Conservation (phyloP, 2,329 filamentous ascomycete genomes). For the Alternaria metachromatica region DNA sequence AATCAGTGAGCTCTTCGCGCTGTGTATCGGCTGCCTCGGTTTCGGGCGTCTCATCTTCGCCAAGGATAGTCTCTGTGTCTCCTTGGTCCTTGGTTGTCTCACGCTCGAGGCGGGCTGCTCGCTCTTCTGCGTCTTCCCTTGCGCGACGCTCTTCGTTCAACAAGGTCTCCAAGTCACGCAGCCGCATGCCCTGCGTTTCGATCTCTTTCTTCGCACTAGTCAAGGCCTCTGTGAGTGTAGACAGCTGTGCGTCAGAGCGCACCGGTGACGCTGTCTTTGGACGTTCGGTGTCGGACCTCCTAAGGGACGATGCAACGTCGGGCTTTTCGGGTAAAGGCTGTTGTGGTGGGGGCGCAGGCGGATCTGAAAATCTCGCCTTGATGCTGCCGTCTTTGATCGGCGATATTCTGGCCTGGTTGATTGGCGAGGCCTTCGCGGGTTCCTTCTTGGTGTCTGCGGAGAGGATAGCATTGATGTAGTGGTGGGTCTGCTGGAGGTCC, state of each 20-base stretch:
- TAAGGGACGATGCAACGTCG: slow-evolving; percentile 71
- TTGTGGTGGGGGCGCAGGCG: slow-evolving; percentile 89
- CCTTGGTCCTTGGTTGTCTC: slow-evolving; percentile 57
- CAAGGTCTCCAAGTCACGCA: slow-evolving; percentile 81
- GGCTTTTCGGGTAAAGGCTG: slow-evolving; percentile 94
- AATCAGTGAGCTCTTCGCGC: slow-evolving; percentile 18
- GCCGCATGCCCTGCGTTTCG: slow-evolving; percentile 77
- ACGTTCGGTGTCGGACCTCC: slow-evolving; percentile 77
- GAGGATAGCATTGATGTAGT: slow-evolving; percentile 79
- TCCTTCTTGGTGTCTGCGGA: slow-evolving; percentile 70
- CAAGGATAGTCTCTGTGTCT: slow-evolving; percentile 35
- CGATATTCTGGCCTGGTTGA: slow-evolving; percentile 52
- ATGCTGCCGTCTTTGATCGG: slow-evolving; percentile 66
- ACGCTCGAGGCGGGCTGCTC: slow-evolving; percentile 73
- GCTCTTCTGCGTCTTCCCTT: slow-evolving; percentile 82
- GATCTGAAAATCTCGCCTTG: slow-evolving; percentile 88
- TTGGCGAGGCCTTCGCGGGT: slow-evolving; percentile 53
- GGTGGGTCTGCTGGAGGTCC: slow-evolving; percentile 81
- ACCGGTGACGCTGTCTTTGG: slow-evolving; percentile 68
- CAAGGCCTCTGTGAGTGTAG: slow-evolving; percentile 83
- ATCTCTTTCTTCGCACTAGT: slow-evolving; percentile 85
- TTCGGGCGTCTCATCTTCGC: slow-evolving; percentile 27
- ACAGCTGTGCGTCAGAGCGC: slow-evolving; percentile 74
- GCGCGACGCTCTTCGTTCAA: slow-evolving; percentile 81
- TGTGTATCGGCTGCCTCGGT: slow-evolving; percentile 17